Percentiles rank a stretch among this genome's conserved stretches.
These are phyloP conservation scores for Metarhizium brunneum DNA, from an alignment of 2,329 filamentous ascomycete genomes.

Conservation along the genomic window DNA sequence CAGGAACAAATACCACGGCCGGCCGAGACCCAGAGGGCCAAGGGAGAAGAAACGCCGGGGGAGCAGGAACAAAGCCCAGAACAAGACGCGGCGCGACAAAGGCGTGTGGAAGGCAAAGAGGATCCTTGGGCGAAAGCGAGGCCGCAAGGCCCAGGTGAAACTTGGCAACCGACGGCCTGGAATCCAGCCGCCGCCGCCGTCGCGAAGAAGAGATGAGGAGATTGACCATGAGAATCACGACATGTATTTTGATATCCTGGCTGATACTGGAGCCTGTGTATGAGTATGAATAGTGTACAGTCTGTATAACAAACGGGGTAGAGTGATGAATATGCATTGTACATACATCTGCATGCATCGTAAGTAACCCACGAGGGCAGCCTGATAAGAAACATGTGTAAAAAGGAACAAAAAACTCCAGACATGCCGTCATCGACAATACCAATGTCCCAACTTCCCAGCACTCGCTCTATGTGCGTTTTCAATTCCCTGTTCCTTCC, in stretches of 20 bases:
- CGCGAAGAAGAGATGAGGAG: not conserved
- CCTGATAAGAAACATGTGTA: not conserved
- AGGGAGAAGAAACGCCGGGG: not conserved
- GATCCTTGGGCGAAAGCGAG: constrained; percentile 51
- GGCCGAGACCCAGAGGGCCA: not conserved
- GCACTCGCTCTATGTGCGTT: too few relatives aligned
- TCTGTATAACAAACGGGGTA: not conserved
- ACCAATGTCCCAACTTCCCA: not conserved
- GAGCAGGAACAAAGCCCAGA: not conserved
- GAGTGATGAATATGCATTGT: not conserved
- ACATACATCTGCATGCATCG: not conserved
- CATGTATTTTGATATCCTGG: not conserved
- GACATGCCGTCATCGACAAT: not conserved
- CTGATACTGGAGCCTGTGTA: not conserved
- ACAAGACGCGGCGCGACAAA: constrained; percentile 3
- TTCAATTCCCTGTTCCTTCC: not conserved
- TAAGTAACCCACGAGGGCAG: not conserved
- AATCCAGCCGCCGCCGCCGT: constrained; percentile 27
- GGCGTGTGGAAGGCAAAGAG: constrained; percentile 10
- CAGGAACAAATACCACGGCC: not conserved
- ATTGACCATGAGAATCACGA: not conserved
- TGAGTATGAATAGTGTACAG: not conserved
- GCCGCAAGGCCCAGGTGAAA: constrained; percentile 43
- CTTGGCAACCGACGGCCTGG: constrained; percentile 62
- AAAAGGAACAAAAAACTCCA: not conserved